phyloP scores from a whole-genome alignment of 352 stramenopile genomes.

The Phytopythium litorale region DNA sequence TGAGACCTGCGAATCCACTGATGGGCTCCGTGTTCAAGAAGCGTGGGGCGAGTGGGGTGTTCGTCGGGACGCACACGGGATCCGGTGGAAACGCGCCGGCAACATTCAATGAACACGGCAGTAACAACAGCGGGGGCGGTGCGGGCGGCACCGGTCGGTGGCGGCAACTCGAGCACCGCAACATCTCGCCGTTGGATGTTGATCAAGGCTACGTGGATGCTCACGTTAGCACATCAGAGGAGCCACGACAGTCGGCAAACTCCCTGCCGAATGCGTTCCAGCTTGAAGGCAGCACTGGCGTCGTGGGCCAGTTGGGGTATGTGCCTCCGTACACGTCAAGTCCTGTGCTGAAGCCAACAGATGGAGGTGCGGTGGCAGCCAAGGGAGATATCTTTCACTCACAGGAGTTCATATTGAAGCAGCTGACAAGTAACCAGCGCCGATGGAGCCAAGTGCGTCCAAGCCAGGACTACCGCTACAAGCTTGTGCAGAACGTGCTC shows the following conservation, averaged over 20 bases:
- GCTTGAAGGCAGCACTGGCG: constrained; percentile 29
- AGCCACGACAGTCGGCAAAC: constrained; percentile 36
- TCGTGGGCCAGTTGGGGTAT: not conserved
- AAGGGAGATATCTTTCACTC: constrained; percentile 78
- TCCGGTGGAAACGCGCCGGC: constrained; percentile 20
- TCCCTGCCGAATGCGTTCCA: constrained; percentile 67
- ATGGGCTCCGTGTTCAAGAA: constrained; percentile 44
- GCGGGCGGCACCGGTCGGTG: constrained; percentile 18
- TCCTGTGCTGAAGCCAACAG: constrained; percentile 45
- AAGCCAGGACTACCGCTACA: constrained; percentile 47
- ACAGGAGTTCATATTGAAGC: constrained; percentile 69
- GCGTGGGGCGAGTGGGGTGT: constrained; percentile 20
- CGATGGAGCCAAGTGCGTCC: constrained; percentile 95
- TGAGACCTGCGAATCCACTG: constrained; percentile 28
- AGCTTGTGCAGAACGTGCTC: constrained; percentile 83
- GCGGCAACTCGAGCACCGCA: constrained; percentile 36
- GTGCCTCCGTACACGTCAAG: constrained; percentile 44
- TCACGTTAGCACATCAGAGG: constrained; percentile 31
- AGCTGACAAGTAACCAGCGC: constrained; percentile 91
- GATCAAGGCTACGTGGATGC: constrained; percentile 32
- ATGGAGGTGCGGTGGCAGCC: constrained; percentile 19
- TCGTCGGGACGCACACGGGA: constrained; percentile 28
- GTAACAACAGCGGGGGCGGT: constrained; percentile 19
- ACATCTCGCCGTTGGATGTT: constrained; percentile 36
- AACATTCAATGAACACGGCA: constrained; percentile 18